phyloP scores from a whole-genome alignment of 108 stramenopile genomes.

The Craspedostauros australis region DNA sequence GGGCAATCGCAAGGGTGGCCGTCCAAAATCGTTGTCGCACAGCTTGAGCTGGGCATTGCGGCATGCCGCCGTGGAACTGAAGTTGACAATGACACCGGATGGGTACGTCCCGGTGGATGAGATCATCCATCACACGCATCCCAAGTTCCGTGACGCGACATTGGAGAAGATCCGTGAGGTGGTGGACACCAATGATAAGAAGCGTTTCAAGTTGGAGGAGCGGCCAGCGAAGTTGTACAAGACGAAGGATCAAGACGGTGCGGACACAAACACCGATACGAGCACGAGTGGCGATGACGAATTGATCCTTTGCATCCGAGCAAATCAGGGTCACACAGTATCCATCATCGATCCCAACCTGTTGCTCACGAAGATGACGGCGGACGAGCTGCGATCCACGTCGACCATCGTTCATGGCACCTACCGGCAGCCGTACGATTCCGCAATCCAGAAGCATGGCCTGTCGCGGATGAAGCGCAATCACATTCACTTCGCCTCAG shows the following conservation, averaged over 20 bases:
- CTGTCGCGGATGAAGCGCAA: slow-evolving; percentile 62
- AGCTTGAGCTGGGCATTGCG: slow-evolving; percentile 66
- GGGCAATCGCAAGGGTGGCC: too few species aligned
- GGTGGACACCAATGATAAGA: slow-evolving; percentile 63
- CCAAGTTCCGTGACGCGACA: slow-evolving; percentile 25
- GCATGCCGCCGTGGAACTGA: slow-evolving; percentile 58
- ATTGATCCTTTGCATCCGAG: slow-evolving; percentile 63
- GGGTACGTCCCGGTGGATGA: slow-evolving; percentile 65
- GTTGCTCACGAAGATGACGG: slow-evolving; percentile 39
- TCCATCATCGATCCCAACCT: slow-evolving; percentile 35
- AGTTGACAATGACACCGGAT: slow-evolving; percentile 48
- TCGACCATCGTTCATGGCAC: slow-evolving; percentile 72
- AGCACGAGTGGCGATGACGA: slow-evolving; percentile 1
- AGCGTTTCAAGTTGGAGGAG: slow-evolving; percentile 48
- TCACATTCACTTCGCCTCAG: slow-evolving; percentile 80
- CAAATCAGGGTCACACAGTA: slow-evolving; percentile 81
- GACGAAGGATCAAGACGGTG: not conserved
- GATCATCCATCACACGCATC: slow-evolving; percentile 40
- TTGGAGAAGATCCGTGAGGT: slow-evolving; percentile 44
- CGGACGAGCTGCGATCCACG: slow-evolving; percentile 36
- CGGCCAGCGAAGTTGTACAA: slow-evolving; percentile 18
- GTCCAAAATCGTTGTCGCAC: slow-evolving; percentile 40
- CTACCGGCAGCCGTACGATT: slow-evolving; percentile 51
- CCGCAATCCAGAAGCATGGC: slow-evolving; percentile 51
- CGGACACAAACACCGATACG: not conserved